Evolutionary conservation across 2,329 filamentous ascomycete genomes (phyloP).

Genomic region (Colletotrichum sojae): DNA sequence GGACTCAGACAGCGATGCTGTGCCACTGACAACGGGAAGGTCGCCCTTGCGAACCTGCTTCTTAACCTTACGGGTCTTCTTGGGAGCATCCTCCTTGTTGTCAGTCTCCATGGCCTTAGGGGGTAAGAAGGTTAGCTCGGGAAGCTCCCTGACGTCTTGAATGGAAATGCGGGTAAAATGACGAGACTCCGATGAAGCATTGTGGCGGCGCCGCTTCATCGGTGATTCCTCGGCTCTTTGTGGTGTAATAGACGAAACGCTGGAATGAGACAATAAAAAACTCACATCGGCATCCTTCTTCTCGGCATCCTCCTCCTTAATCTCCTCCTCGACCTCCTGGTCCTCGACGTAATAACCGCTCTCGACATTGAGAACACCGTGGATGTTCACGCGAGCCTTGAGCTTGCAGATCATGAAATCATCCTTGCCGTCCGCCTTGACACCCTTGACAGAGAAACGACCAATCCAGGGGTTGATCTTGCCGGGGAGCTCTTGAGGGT

Average conservation of each 20-base stretch:
- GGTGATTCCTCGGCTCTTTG: slow-evolving; percentile 16
- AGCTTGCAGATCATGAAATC: slow-evolving; percentile 99
- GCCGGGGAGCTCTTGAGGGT: slow-evolving; percentile 88
- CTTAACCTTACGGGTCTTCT: slow-evolving; percentile 98
- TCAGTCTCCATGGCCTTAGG: slow-evolving; percentile 89
- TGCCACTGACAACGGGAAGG: slow-evolving; percentile 87
- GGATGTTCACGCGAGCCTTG: slow-evolving; percentile 95
- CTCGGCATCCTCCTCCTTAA: slow-evolving; percentile 74
- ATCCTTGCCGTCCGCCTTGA: slow-evolving; percentile 92
- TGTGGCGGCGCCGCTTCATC: slow-evolving; percentile 28
- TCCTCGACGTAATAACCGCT: slow-evolving; percentile 98
- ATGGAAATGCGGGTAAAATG: not conserved
- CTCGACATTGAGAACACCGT: slow-evolving; percentile 96
- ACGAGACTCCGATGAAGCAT: not conserved
- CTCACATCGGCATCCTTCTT: slow-evolving; percentile 83
- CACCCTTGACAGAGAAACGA: slow-evolving; percentile 96
- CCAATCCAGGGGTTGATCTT: slow-evolving; percentile 96
- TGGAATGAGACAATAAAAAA: slow-evolving; percentile 48
- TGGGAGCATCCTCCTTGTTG: slow-evolving; percentile 74
- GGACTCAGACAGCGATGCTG: slow-evolving; percentile 80
- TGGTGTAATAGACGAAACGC: slow-evolving; percentile 8
- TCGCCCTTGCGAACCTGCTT: slow-evolving; percentile 99
- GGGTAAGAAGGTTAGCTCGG: slow-evolving; percentile 46
- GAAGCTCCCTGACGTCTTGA: slow-evolving; percentile 16
- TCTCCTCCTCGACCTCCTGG: slow-evolving; percentile 94